Evolutionary conservation across 768 basidiomycete species (phyloP).

Genomic region (Kwoniella dendrophila): DNA sequence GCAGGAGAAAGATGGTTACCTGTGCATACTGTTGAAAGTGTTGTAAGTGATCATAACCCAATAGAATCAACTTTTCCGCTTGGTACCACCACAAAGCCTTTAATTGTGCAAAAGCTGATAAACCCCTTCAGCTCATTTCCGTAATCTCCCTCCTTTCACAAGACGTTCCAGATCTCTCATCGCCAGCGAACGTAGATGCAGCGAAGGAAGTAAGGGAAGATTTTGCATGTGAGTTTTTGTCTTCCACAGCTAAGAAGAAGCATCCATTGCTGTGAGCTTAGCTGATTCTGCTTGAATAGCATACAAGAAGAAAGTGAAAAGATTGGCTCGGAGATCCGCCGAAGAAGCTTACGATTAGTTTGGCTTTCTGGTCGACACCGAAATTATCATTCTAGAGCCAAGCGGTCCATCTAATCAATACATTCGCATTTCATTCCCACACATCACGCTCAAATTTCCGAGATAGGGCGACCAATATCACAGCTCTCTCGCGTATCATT

Average conservation of each 20-base stretch:
- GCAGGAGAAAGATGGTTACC: conserved; percentile 97
- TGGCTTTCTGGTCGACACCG: neutral
- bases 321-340: conserved; percentile 79
- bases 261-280: neutral
- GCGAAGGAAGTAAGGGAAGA: conserved; percentile 60
- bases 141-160: conserved; percentile 95
- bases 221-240: conserved; percentile 42
- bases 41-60: conserved; percentile 62
- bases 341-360: conserved; percentile 78
- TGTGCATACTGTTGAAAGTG: conserved; percentile 94
- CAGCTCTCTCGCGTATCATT: too few species aligned
- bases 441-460: too few species aligned
- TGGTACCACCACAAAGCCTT: neutral
- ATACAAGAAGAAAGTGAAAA: conserved; percentile 95
- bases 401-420: too few species aligned
- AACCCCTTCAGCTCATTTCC: conserved; percentile 72
- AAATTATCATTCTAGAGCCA: too few species aligned
- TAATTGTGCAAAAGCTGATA: neutral
- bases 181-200: conserved; percentile 94
- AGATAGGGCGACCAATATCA: too few species aligned
- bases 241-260: neutral
- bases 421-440: too few species aligned
- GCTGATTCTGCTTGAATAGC: conserved; percentile 56
- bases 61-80: neutral
- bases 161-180: conserved; percentile 85